Evolutionary conservation across 2,329 filamentous ascomycete genomes (phyloP), one percentile per base, ranked within the genome.

Genomic region (Trichoderma sp.): DNA sequence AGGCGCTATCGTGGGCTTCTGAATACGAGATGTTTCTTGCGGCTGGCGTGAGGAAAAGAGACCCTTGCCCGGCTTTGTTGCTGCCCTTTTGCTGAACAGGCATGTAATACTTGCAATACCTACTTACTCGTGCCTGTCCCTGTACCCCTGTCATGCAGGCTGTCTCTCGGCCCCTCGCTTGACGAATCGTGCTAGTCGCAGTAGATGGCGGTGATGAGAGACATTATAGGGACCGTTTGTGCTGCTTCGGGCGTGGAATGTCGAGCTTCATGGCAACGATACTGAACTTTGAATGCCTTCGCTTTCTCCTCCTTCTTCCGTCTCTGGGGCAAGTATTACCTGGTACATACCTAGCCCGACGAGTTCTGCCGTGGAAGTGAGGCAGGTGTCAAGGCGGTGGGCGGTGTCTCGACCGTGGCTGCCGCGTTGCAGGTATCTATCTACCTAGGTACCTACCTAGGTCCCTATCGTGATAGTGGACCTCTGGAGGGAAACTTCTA

Each of bases 161-260:
- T 63, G 60, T 47, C 55, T 63, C 60, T 55, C 39, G 44, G 15
- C 58, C 30, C 58, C 47, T 63, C 59, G 48, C 60, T 63, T 63
- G 60, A 39, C 19, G 26, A 39, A 57, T 45, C 55, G 28, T 57
- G 12, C 24, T 28, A 12, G 21, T 41, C 14, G 21, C 21, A 34
- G 30, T 30, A 30, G 30, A 12, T 34, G 47, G 24, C 47, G 41
- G 39, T 41, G 48, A 54, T 12, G 14, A 41, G 57, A 50, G 45
- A 60, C 44, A 60, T 2, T 6, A 10, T 17, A 59, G 15, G 34
- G 19, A 28, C n/a, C 3, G 12, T 21, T 17, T 62, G 58, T 61
- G 47, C 24, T 51, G 39, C 34, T 28, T 30, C 34, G 26, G n/a
- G 43, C 15, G 6, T 43, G 34, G 24, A 5, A 19, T 61, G 24